Conservation (phyloP, 768 basidiomycete species). For the Leucocoprinus sp. region DNA sequence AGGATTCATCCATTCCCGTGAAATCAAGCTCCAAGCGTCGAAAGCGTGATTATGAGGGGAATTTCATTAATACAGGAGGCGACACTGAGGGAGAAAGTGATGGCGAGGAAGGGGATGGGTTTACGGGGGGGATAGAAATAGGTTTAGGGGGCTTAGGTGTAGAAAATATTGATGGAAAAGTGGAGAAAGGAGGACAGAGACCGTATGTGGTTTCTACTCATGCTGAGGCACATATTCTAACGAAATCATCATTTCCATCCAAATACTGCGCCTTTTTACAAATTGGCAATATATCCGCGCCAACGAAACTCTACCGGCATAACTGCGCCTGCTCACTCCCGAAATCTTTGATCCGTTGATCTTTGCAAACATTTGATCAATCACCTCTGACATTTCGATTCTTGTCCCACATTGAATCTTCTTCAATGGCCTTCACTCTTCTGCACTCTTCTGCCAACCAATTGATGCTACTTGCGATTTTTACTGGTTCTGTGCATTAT, state of each 20-base stretch:
- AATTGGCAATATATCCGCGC: background rate
- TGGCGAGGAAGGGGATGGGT: slow-evolving; percentile 32
- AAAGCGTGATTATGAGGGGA: slow-evolving; percentile 15
- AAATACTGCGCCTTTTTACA: background rate
- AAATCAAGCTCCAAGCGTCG: slow-evolving; percentile 23
- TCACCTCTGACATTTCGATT: background rate
- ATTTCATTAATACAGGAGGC: slow-evolving; percentile 17
- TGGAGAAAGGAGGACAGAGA: slow-evolving; percentile 22
- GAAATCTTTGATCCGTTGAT: slow-evolving; percentile 5
- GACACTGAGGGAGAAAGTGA: slow-evolving; percentile 31
- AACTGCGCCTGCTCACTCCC: background rate
- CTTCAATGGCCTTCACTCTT: background rate
- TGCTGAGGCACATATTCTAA: background rate
- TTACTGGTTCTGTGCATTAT: background rate
- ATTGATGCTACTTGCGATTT: background rate
- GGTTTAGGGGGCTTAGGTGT: slow-evolving; percentile 39
- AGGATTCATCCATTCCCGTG: slow-evolving; percentile 10
- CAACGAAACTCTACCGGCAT: background rate
- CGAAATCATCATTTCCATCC: background rate
- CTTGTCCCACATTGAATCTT: background rate
- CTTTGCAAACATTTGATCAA: background rate
- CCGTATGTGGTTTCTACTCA: slow-evolving; percentile 26
- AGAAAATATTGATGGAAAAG: slow-evolving; percentile 21
- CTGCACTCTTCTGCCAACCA: background rate
- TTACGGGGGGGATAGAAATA: slow-evolving; percentile 10